phyloP scores from a whole-genome alignment of 2,329 filamentous ascomycete genomes.

The Ophiostoma australiae region DNA sequence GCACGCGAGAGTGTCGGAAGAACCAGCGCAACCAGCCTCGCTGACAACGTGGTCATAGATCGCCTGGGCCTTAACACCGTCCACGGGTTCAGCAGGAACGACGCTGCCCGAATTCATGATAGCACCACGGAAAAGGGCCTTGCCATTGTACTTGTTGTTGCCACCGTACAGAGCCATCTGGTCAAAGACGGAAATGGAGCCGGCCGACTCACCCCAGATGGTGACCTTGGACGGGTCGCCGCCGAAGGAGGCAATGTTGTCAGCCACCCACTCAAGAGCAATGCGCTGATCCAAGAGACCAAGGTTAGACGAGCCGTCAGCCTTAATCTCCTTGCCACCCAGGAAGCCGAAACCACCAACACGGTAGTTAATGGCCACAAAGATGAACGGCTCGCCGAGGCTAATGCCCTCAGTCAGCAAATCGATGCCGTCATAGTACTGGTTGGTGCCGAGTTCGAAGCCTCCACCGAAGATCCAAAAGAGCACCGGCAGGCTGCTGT shows the following conservation, averaged over 20 bases:
- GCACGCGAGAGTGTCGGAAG: conserved; percentile 57
- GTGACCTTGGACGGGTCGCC: conserved; percentile 73
- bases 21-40: conserved; percentile 56
- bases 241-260: conserved; percentile 72
- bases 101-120: conserved; percentile 73
- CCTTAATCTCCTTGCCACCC: conserved; percentile 61
- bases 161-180: conserved; percentile 69
- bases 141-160: conserved; percentile 67
- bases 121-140: conserved; percentile 66
- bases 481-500: conserved; percentile 58
- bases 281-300: conserved; percentile 69
- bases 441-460: conserved; percentile 51
- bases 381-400: conserved; percentile 61
- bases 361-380: conserved; percentile 74
- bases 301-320: conserved; percentile 62
- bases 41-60: conserved; percentile 59
- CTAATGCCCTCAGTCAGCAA: conserved; percentile 44
- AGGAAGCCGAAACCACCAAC: conserved; percentile 70
- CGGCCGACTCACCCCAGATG: conserved; percentile 71
- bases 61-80: conserved; percentile 59
- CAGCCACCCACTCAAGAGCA: conserved; percentile 69
- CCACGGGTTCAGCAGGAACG: conserved; percentile 58
- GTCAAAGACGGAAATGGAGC: conserved; percentile 67
- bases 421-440: conserved; percentile 49
- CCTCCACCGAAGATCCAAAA: conserved; percentile 69